Base-by-base conservation (phyloP, 2,329 filamentous ascomycete genomes). In the Talaromyces sp. region DNA sequence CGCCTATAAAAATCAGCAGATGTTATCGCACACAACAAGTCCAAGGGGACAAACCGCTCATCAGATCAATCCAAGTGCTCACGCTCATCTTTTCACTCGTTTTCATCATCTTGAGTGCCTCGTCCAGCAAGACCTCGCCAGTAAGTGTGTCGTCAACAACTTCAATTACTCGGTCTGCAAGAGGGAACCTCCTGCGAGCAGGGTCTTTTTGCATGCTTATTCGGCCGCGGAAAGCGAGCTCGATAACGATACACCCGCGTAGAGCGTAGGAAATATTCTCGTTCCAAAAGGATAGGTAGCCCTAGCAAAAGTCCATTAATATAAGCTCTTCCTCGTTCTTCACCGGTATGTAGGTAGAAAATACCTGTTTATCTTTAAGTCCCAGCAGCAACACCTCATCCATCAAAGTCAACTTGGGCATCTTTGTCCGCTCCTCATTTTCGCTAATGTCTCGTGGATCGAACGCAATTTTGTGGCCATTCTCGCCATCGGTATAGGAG, bases 91-190 rank as follows among this genome's bases (percentile, higher is more conserved):
- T 97, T 84, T 99, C 95, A 80, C 93, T 97, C 72, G 91, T 89
- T 85, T 99, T 99, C 94, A 99, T 99, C 93, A 99, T 96, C 85
- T 99, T 99, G 75, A 99, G 84, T 67, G 95, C 92, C 83, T 99
- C 95, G 80, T 99, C 95, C 75, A 99, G 86, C 73, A 99, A 86
- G 69, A 98, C 95, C 82, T 99, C 95, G 72, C 95, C 95, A 5
- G 95, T 99, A 76, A 97, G 85, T 67, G 93, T 94, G 76, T 97
- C 94, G 79, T 99, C 95, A 75, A 98, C 88, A 70, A 99, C 95
- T 82, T 99, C 95, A 79, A 99, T 97, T 72, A 95, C 85, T 71
- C 95, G 88, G 81, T 99, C 95, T 71, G 94, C 90, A 67, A 98
- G 84, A 65, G 94, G 93, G 78, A 97, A 97, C 71, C 94, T 89